These are phyloP conservation scores for Escallonia rubra DNA, from an alignment of 129 eudicot genomes.

Conservation along the genomic window DNA sequence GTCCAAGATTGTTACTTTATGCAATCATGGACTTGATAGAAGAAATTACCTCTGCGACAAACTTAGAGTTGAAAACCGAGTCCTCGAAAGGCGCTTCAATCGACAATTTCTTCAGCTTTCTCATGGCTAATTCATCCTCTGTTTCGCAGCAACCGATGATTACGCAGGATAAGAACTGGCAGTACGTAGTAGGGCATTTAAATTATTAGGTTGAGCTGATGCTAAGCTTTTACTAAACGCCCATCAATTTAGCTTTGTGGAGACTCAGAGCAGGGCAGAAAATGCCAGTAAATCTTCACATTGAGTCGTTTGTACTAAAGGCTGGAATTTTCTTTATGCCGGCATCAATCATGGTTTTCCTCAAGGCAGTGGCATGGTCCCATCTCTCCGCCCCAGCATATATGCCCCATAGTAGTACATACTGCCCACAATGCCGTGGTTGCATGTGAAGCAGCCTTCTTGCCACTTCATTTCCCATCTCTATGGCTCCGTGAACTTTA, in stretches of 20 bases:
- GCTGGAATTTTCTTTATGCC: slow-evolving; percentile 60
- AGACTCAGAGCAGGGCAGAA: slow-evolving; percentile 11
- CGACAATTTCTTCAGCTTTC: neutral
- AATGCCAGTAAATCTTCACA: slow-evolving; percentile 5
- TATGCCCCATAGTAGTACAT: slow-evolving; percentile 58
- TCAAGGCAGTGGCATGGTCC: slow-evolving; percentile 54
- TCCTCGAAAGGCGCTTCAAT: neutral
- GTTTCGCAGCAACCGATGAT: too few relatives aligned
- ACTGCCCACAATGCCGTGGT: slow-evolving; percentile 54
- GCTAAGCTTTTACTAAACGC: neutral
- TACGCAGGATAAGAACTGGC: too few relatives aligned
- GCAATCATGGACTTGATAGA: neutral
- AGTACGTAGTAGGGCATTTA: too few relatives aligned
- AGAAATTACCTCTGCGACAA: neutral
- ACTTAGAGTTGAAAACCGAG: neutral
- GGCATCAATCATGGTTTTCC: slow-evolving; percentile 50
- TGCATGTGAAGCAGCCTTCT: slow-evolving; percentile 40
- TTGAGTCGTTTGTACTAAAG: slow-evolving; percentile 35
- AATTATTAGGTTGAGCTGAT: neutral
- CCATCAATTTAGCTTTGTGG: neutral
- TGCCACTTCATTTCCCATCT: slow-evolving; percentile 54
- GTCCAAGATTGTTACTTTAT: neutral
- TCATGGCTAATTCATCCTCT: too few relatives aligned
- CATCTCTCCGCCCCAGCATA: slow-evolving; percentile 65
- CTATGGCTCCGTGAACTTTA: slow-evolving; percentile 70